A percentile compares a stretch with the other conserved stretches of the same genome.
Conservation (phyloP, 225 moss, liverwort and hornwort genomes). For the Lunularia cruciata region DNA sequence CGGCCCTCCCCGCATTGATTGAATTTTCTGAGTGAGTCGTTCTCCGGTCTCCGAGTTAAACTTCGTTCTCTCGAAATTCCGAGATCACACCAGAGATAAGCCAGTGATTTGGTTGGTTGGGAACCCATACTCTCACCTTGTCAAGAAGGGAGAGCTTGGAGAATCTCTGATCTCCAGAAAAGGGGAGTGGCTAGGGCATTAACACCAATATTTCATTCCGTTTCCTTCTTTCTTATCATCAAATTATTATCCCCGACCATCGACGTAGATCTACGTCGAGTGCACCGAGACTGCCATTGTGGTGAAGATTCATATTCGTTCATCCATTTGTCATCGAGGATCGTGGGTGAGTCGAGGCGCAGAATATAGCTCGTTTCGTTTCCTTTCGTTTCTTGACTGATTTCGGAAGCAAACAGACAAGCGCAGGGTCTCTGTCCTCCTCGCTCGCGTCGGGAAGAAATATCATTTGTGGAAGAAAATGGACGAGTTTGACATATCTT, state of each 20-base stretch:
- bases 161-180: constrained; percentile 10
- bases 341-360: no score
- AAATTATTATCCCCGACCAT: background rate
- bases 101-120: constrained; percentile 12
- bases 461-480: background rate
- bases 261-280: background rate
- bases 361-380: no score
- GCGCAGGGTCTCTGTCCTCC: background rate
- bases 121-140: background rate
- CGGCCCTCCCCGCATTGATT: constrained; percentile 17
- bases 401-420: no score
- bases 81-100: constrained; percentile 1
- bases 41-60: no score
- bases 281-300: background rate
- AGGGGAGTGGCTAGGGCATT: constrained; percentile 15
- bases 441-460: background rate
- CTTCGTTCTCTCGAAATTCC: background rate
- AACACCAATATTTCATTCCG: background rate
- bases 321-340: no score
- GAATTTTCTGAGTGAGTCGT: background rate
- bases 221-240: background rate
- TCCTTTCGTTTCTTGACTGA: no score
- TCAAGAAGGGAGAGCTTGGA: constrained; percentile 3
- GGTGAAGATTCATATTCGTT: background rate
- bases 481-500: constrained; percentile 10